Percentiles rank a stretch among this genome's conserved stretches.
Conservation (phyloP, 2,329 filamentous ascomycete genomes). For the Alternaria conjuncta region DNA sequence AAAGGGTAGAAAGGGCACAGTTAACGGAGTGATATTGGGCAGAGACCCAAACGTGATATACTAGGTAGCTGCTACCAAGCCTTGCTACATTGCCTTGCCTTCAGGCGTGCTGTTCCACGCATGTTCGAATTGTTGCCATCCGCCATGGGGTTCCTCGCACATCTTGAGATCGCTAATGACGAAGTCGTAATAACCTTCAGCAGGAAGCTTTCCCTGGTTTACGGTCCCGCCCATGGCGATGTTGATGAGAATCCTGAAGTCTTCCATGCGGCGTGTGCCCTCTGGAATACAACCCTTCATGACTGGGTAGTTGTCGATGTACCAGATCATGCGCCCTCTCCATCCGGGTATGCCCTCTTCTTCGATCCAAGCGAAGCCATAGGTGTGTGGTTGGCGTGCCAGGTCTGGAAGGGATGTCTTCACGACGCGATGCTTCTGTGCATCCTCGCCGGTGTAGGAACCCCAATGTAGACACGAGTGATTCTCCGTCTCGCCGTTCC, state of each 20-base stretch:
- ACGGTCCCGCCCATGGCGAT: conserved; percentile 69
- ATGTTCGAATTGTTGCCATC: conserved; percentile 61
- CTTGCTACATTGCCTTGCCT: conserved; percentile 38
- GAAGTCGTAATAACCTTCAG: conserved; percentile 63
- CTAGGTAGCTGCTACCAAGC: background rate
- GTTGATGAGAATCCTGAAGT: conserved; percentile 64
- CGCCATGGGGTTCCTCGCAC: conserved; percentile 61
- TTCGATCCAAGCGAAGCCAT: conserved; percentile 65
- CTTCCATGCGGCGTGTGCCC: conserved; percentile 62
- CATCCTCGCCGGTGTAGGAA: conserved; percentile 60
- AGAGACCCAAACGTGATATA: background rate
- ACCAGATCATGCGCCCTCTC: conserved; percentile 62
- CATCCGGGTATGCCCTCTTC: conserved; percentile 51
- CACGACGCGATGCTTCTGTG: conserved; percentile 63
- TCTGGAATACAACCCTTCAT: conserved; percentile 63
- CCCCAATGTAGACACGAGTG: conserved; percentile 67
- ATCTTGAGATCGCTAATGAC: conserved; percentile 61
- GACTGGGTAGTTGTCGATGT: conserved; percentile 63
- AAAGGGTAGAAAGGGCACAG: background rate
- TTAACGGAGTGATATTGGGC: background rate
- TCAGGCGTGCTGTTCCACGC: conserved; percentile 55
- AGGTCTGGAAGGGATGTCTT: conserved; percentile 60
- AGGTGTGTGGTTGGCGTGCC: conserved; percentile 55
- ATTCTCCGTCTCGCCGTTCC: conserved; percentile 64
- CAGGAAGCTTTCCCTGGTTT: conserved; percentile 59